Evolutionary conservation across 371 early-diverging fungal species (phyloP), one percentile per base, ranked within the genome.

Genomic region (Actinomucor elegans): DNA sequence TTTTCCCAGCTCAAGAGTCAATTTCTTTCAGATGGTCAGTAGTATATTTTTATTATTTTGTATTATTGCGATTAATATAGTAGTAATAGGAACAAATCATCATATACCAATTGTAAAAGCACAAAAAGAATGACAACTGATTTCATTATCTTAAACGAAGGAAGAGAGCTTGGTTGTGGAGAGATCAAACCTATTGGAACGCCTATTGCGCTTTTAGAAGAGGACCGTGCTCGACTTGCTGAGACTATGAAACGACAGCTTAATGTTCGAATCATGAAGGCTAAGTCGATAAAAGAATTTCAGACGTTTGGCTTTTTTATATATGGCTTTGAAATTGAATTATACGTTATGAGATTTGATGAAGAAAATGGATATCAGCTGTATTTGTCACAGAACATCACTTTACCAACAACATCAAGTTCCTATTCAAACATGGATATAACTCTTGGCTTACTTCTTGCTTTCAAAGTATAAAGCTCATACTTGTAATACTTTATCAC

Each of bases 71-170:
- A 41, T 11, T 41, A 41, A 41, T 23, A 41, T 41, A 41, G 41
- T 41, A 41, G 14, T 43, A 43, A 43, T 27, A 43, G 43, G 43
- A 43, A 43, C 28, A 43, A 43, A 24, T 27, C 43, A 27, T 43
- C 43, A 43, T 43, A 14, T 27, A 24, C 28, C 26, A 43, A 43
- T 27, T 8, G 26, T 15, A 43, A 43, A 27, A n/a, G 26, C 12
- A 27, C 28, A 23, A 27, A 40, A 40, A 40, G 3, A 40, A 7
- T 8, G 1, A 20, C 23, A 21, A 20, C 23, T 40, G 41, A 43
- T 43, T 43, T 43, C 24, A 43, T 43, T 14, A 27, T 43, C 27
- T 26, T 27, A 27, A 27, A 17, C 41, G 3, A 40, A 40, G 23
- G 23, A 20, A 24, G 14, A 24, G 37, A 26, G 11, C n/a, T 48